Conservation (phyloP, 164 flowering plant species). For the Vitis riparia region DNA sequence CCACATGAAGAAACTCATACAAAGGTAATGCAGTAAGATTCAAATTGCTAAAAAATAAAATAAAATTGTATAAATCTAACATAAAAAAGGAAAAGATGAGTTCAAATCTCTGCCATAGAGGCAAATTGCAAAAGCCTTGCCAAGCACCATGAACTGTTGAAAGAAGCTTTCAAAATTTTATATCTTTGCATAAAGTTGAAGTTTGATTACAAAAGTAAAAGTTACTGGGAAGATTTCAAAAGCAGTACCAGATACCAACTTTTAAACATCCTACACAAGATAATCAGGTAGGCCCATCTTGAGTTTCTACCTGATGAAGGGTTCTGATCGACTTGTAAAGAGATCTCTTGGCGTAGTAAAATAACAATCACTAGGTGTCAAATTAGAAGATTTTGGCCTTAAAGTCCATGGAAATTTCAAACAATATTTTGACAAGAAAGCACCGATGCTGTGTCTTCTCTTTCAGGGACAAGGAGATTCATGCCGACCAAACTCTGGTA, state of each 20-base stretch:
- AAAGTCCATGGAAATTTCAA: background rate
- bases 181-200: constrained; percentile 10
- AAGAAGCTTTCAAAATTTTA: background rate
- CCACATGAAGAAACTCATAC: background rate
- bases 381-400: background rate
- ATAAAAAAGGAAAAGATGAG: background rate
- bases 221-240: constrained; percentile 21
- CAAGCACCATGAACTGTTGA: background rate
- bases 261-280: background rate
- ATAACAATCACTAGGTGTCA: background rate
- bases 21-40: background rate
- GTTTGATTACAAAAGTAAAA: background rate
- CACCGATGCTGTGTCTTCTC: constrained; percentile 4
- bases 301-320: too few species aligned
- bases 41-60: background rate
- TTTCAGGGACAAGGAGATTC: constrained; percentile 15
- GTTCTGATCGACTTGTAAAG: too few species aligned
- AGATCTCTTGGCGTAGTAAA: too few species aligned
- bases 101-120: constrained; percentile 6
- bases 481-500: background rate
- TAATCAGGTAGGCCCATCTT: too few species aligned
- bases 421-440: constrained; percentile 4
- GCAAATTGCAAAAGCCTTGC: constrained; percentile 1
- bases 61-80: background rate
- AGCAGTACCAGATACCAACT: background rate